Evolutionary conservation across 257 asterid species (phyloP).

Genomic region (Anisodus tanguticus): DNA sequence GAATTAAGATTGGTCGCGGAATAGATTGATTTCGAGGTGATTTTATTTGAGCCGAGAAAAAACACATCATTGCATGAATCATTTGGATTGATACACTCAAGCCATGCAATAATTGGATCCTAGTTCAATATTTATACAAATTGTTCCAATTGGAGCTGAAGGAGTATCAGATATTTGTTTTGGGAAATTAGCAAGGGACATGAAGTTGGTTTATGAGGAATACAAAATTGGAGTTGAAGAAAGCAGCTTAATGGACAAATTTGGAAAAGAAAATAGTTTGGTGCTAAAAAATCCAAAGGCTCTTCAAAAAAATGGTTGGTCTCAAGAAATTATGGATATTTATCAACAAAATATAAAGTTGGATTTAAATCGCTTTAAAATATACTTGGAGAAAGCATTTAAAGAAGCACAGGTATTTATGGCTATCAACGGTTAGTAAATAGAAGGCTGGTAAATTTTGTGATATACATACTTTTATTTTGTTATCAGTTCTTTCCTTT

Average conservation of each 20-base stretch:
- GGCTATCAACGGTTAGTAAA: constrained; percentile 27
- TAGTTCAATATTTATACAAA: constrained; percentile 27
- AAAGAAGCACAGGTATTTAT: constrained; percentile 27
- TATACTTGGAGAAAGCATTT: constrained; percentile 28
- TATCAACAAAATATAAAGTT: constrained; percentile 32
- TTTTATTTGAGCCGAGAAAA: background rate
- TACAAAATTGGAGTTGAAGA: constrained; percentile 28
- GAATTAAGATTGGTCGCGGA: background rate
- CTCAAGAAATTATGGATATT: constrained; percentile 31
- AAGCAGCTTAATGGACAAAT: constrained; percentile 25
- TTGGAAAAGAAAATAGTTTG: constrained; percentile 23
- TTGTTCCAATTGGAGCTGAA: constrained; percentile 29
- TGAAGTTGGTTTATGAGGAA: constrained; percentile 27
- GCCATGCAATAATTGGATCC: constrained; percentile 34
- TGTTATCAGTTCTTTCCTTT: no score
- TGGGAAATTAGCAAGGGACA: constrained; percentile 18
- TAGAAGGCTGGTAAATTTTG: background rate
- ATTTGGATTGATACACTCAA: constrained; percentile 26
- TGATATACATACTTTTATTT: no score
- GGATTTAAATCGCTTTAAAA: constrained; percentile 25
- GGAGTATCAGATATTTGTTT: constrained; percentile 16
- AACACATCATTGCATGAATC: constrained; percentile 15
- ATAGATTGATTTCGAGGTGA: constrained; percentile 16
- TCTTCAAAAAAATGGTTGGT: constrained; percentile 31
- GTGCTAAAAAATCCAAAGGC: constrained; percentile 29